Conservation (phyloP, 441 rosid species). For the Macaranga tanarius region DNA sequence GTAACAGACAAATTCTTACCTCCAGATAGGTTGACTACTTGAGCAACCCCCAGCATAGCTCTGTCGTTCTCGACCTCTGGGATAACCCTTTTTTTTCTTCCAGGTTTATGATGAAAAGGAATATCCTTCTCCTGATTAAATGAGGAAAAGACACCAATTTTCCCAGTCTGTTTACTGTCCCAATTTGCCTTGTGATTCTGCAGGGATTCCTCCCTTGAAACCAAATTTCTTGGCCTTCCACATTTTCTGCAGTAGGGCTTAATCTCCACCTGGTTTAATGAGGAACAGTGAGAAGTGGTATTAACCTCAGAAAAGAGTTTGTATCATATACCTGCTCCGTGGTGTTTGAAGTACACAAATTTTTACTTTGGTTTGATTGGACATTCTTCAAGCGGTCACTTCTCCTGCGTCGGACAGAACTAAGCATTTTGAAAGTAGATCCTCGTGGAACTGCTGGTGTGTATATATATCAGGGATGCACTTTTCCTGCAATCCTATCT, state of each 20-base stretch:
- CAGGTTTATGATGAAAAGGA: not conserved
- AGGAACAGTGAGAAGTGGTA: not conserved
- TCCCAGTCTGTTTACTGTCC: too few relatives aligned
- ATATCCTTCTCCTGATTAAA: not conserved
- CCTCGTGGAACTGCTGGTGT: too few relatives aligned
- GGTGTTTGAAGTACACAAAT: not conserved
- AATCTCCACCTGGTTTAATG: not conserved
- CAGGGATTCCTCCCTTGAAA: not conserved
- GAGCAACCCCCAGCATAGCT: not conserved
- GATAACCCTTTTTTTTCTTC: not conserved
- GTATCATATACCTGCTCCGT: not conserved
- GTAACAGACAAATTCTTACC: not conserved
- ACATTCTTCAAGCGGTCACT: slow-evolving; percentile 9
- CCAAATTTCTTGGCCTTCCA: slow-evolving; percentile 3
- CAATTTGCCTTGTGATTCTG: not conserved
- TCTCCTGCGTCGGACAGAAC: slow-evolving; percentile 7
- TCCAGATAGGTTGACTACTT: slow-evolving; percentile 9
- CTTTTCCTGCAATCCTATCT: not conserved
- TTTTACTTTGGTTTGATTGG: not conserved
- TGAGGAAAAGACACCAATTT: too few relatives aligned
- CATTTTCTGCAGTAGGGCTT: not conserved
- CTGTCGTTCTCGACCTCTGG: not conserved
- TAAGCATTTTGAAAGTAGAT: not conserved
- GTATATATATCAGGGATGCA: not conserved
- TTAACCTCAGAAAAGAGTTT: not conserved